Percentiles rank a stretch among this genome's conserved stretches.
phyloP scores from a whole-genome alignment of 192 early-diverging fungal species.

The Geosiphon pyriformis region DNA sequence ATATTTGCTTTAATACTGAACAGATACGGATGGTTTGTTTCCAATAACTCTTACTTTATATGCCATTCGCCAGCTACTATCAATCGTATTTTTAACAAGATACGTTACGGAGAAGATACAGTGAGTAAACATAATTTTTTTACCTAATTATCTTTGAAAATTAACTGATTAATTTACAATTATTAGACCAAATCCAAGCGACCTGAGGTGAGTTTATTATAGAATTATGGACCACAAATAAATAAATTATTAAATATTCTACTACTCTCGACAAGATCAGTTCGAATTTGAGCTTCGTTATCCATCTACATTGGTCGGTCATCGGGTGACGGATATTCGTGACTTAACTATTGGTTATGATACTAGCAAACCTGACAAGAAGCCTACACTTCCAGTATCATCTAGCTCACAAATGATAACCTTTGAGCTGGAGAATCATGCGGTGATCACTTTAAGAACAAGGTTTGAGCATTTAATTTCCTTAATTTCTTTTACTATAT shows the following conservation, averaged over 20 bases:
- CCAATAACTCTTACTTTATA: conserved; percentile 84
- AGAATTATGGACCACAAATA: neutral
- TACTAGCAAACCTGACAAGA: conserved; percentile 52
- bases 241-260: conserved; percentile 7
- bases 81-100: conserved; percentile 68
- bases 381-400: conserved; percentile 69
- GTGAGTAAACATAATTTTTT: conserved; percentile 18
- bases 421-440: conserved; percentile 66
- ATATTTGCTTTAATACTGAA: neutral
- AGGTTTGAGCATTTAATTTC: conserved; percentile 27
- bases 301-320: conserved; percentile 62
- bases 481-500: conserved; percentile 29
- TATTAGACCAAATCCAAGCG: neutral
- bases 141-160: neutral
- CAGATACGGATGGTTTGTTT: conserved; percentile 74
- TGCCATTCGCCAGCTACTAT: conserved; percentile 72
- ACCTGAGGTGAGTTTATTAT: neutral
- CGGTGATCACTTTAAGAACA: conserved; percentile 62
- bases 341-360: conserved; percentile 91
- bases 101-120: conserved; percentile 63
- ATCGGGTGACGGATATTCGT: conserved; percentile 66
- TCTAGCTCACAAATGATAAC: conserved; percentile 87
- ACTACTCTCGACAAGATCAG: conserved; percentile 16
- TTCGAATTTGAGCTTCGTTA: conserved; percentile 55
- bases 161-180: neutral